Percentiles rank a stretch among this genome's conserved stretches.
phyloP scores from a whole-genome alignment of 1,139 yeast species.

The Taiozyma sp. region DNA sequence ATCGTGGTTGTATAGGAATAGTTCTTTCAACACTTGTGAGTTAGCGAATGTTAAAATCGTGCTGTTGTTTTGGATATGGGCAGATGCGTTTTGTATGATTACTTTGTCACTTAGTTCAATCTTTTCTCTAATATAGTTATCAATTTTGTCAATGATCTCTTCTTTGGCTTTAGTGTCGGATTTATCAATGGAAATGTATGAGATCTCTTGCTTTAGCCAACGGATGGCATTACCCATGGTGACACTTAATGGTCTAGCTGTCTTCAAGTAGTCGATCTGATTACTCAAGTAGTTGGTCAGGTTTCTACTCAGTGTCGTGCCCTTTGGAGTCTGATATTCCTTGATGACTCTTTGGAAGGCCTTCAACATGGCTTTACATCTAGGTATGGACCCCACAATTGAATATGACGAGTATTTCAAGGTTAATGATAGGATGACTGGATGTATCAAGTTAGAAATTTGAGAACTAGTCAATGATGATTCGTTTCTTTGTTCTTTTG shows the following conservation, averaged over 20 bases:
- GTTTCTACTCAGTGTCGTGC: slow-evolving; percentile 82
- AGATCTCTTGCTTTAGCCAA: slow-evolving; percentile 93
- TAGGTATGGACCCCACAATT: slow-evolving; percentile 84
- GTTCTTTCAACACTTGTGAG: slow-evolving; percentile 75
- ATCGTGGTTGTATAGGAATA: slow-evolving; percentile 66
- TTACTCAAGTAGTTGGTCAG: slow-evolving; percentile 86
- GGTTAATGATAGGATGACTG: slow-evolving; percentile 74
- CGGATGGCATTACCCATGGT: slow-evolving; percentile 98
- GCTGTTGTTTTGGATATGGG: slow-evolving; percentile 71
- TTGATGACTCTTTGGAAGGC: slow-evolving; percentile 78
- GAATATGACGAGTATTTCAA: slow-evolving; percentile 79
- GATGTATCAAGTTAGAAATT: slow-evolving; percentile 66
- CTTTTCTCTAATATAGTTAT: slow-evolving; percentile 78
- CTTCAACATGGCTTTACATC: slow-evolving; percentile 81
- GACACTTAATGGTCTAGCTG: slow-evolving; percentile 87
- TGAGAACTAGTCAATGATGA: slow-evolving; percentile 35
- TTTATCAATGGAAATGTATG: slow-evolving; percentile 67
- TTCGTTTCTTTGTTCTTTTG: slow-evolving; percentile 73
- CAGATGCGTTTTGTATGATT: slow-evolving; percentile 76
- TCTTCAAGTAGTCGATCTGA: slow-evolving; percentile 88
- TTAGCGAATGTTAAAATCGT: slow-evolving; percentile 87
- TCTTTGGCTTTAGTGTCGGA: slow-evolving; percentile 71
- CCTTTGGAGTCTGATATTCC: slow-evolving; percentile 82
- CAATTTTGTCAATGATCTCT: slow-evolving; percentile 63
- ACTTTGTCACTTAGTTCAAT: slow-evolving; percentile 80